A percentile compares a stretch with the other conserved stretches of the same genome.
phyloP scores from a whole-genome alignment of 2,329 filamentous ascomycete species.

The Elsinoe perseae region DNA sequence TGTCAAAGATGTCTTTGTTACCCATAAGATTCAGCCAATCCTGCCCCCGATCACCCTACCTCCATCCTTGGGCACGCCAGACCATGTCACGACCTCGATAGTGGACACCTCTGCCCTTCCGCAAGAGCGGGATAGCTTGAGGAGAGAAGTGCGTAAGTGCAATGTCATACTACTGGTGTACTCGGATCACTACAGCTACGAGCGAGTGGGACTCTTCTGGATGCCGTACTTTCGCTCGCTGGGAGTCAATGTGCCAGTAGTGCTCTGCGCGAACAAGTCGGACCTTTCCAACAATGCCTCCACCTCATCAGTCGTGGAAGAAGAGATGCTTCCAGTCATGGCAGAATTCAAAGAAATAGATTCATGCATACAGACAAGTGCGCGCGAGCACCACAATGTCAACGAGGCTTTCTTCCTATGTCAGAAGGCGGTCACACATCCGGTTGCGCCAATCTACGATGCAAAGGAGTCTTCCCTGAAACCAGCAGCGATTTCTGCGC shows the following conservation, averaged over 20 bases:
- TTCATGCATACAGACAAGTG: conserved; percentile 91
- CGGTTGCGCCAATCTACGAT: conserved; percentile 92
- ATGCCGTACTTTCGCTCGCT: conserved; percentile 95
- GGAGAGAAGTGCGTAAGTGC: conserved; percentile 90
- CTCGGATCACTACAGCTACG: conserved; percentile 98
- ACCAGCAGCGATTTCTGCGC: conserved; percentile 75
- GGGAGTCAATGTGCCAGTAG: conserved; percentile 96
- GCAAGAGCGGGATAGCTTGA: conserved; percentile 80
- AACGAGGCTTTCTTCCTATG: conserved; percentile 95
- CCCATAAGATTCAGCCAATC: conserved; percentile 88
- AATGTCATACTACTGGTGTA: conserved; percentile 97
- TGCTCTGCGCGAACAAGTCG: conserved; percentile 96
- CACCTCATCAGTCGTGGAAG: conserved; percentile 79
- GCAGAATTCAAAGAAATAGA: conserved; percentile 98
- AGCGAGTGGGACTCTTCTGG: conserved; percentile 94
- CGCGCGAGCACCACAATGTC: conserved; percentile 84
- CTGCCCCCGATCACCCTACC: conserved; percentile 93
- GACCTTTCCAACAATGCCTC: conserved; percentile 69
- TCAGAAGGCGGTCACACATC: conserved; percentile 95
- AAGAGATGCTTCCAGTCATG: conserved; percentile 98
- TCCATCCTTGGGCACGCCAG: conserved; percentile 82
- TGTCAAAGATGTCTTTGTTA: conserved; percentile 94
- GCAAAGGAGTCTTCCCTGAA: conserved; percentile 85
- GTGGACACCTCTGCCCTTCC: conserved; percentile 95
- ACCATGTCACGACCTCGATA: conserved; percentile 95